phyloP scores from a whole-genome alignment of 2,329 filamentous ascomycete species.

The Ascocoryne sarcoides region DNA sequence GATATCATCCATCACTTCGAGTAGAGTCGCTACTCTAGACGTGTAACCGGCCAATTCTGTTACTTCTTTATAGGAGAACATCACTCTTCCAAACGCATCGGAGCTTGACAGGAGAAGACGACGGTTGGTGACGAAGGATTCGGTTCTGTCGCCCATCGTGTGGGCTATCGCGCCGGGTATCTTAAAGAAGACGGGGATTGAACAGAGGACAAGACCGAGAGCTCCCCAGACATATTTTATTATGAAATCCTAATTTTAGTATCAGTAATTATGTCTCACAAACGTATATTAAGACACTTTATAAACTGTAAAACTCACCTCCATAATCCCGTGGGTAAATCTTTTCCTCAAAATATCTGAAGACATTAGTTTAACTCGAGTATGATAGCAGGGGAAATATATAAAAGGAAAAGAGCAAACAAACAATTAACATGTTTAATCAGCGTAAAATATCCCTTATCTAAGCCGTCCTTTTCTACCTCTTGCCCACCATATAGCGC shows the following conservation, averaged over 20 bases:
- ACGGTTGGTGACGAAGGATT: slow-evolving; percentile 86
- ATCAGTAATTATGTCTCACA: too few species aligned
- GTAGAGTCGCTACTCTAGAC: slow-evolving; percentile 76
- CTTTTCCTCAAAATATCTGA: slow-evolving; percentile 70
- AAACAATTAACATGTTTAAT: slow-evolving; percentile 89
- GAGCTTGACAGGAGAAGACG: slow-evolving; percentile 87
- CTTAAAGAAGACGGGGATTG: slow-evolving; percentile 92
- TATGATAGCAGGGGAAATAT: background rate
- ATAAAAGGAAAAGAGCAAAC: too few species aligned
- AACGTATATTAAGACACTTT: too few species aligned
- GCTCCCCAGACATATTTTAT: slow-evolving; percentile 99
- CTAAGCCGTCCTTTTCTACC: slow-evolving; percentile 89
- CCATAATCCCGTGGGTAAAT: slow-evolving; percentile 98
- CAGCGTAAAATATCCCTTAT: slow-evolving; percentile 97
- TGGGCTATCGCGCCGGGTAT: slow-evolving; percentile 55
- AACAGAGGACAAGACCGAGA: slow-evolving; percentile 82
- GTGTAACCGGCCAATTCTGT: slow-evolving; percentile 95
- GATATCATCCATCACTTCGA: slow-evolving; percentile 93
- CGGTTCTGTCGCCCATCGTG: slow-evolving; percentile 60
- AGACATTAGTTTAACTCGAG: slow-evolving; percentile 24
- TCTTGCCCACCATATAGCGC: slow-evolving; percentile 87
- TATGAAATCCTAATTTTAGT: slow-evolving; percentile 79
- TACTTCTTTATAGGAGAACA: slow-evolving; percentile 97
- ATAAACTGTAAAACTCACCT: slow-evolving; percentile 39
- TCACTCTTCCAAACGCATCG: slow-evolving; percentile 88